Conservation (phyloP, 208 protist genomes). For the Trypanosoma scelopori region DNA sequence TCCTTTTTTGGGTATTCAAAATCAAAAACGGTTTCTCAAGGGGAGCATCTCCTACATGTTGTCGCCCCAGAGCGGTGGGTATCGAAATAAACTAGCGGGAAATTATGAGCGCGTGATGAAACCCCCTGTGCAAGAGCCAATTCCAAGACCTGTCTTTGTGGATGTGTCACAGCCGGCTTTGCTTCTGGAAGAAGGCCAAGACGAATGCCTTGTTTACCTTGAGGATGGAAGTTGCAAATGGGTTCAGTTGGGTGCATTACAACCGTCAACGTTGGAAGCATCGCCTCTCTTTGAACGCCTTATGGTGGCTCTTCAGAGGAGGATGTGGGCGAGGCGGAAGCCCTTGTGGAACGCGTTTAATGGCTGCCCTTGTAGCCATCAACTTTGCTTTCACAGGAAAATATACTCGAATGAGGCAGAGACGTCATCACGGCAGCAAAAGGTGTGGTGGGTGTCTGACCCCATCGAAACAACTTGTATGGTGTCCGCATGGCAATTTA, state of each 20-base stretch:
- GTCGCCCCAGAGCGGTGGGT: conserved; percentile 46
- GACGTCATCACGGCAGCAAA: background rate
- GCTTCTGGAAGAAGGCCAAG: conserved; percentile 11
- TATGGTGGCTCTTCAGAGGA: conserved; percentile 11
- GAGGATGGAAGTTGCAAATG: conserved; percentile 9
- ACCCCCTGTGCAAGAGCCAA: background rate
- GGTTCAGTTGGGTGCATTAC: conserved; percentile 9
- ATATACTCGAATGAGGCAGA: background rate
- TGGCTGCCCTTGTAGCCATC: background rate
- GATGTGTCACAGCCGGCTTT: conserved; percentile 1
- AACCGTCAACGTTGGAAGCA: conserved; percentile 12
- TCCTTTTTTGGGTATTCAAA: conserved; percentile 73
- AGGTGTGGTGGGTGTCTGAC: conserved; percentile 45
- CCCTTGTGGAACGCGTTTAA: background rate
- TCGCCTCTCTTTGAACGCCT: conserved; percentile 10
- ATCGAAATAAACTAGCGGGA: conserved; percentile 22
- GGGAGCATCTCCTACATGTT: conserved; percentile 84
- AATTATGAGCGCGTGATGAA: too few relatives aligned
- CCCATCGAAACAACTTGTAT: conserved; percentile 38
- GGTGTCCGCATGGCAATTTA: conserved; percentile 36
- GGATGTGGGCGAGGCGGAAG: conserved; percentile 1
- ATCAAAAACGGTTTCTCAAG: conserved; percentile 72
- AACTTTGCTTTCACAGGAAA: conserved; percentile 7
- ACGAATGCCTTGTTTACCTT: conserved; percentile 25
- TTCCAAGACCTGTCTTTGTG: conserved; percentile 19